Evolutionary conservation across 495 filamentous ascomycete genomes (phyloP), one percentile per base, ranked within the genome.

Genomic region (Elaphomyces granulatus): DNA sequence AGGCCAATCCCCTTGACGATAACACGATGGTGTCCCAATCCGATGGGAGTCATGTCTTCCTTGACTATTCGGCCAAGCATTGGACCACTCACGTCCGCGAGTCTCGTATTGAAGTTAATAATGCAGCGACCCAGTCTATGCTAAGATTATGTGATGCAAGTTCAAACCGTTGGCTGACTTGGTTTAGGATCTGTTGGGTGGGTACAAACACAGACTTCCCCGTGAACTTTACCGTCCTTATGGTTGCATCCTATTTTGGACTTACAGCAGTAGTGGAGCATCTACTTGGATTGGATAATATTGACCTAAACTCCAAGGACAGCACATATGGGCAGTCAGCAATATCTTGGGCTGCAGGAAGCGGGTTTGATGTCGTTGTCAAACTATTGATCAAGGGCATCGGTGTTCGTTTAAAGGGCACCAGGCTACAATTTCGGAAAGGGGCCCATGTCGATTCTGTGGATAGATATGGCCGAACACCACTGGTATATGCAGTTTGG

Each of bases 71-170:
- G 1, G 51, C 54, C n/a, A 48, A 20, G 34, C 12, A 50, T 36
- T 64, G 60, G 60, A 34, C 10, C 28, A n/a, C n/a, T 32, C 60
- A 64, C 31, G 52, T 54, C 18, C 45, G 38, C 38, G 17, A 8
- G 2, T 17, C 36, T 1, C 14, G 37, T 44, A 52, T 45, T 19
- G 45, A 42, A 26, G 43, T 40, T 14, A 40, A 42, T 15, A 26
- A 43, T 8, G 23, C 12, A 28, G 44, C 43, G 36, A 55, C 36
- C n/a, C 37, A 36, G 42, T 15, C 26, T 12, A 28, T 28, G 38
- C 46, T 38, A 46, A 30, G 28, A 9, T 15, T 46, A 10, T 46
- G 44, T 32, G 44, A 46, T 36, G 15, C 32, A 37, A 32, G 33
- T 33, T 8, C 39, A 37, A 30, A 4, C 8, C 19, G 14, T 7